phyloP scores from a whole-genome alignment of 176 grass and related monocot species.

The Zoysia japonica region DNA sequence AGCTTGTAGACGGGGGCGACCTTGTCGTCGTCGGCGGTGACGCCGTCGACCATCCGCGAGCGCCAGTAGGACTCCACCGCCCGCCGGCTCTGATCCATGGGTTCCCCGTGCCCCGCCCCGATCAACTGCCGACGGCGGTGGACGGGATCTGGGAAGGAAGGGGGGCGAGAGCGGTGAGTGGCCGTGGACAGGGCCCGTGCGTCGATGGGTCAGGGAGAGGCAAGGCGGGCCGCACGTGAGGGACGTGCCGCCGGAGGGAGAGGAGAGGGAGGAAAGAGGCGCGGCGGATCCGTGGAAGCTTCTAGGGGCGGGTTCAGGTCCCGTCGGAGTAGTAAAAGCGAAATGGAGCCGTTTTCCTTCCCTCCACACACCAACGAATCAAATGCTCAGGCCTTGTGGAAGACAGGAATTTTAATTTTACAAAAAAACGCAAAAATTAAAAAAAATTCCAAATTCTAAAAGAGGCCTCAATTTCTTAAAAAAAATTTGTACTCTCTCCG shows the following conservation, averaged over 20 bases:
- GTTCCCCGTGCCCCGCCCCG: slow-evolving; percentile 42
- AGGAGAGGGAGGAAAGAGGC: not conserved
- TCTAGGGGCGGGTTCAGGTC: slow-evolving; percentile 27
- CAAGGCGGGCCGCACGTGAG: slow-evolving; percentile 19
- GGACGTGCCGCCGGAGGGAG: slow-evolving; percentile 38
- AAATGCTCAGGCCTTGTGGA: too few relatives aligned
- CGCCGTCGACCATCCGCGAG: slow-evolving; percentile 91
- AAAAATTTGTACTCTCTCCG: too few relatives aligned
- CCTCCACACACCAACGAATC: not conserved
- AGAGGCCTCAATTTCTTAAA: too few relatives aligned
- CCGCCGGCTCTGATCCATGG: slow-evolving; percentile 87
- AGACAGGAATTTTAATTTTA: too few relatives aligned
- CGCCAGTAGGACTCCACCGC: slow-evolving; percentile 97
- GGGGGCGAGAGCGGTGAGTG: not conserved
- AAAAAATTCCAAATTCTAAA: too few relatives aligned
- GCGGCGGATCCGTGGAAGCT: slow-evolving; percentile 41
- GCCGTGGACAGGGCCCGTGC: slow-evolving; percentile 31
- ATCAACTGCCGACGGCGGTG: too few relatives aligned
- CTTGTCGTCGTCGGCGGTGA: slow-evolving; percentile 87
- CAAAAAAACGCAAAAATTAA: too few relatives aligned
- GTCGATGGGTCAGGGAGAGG: not conserved
- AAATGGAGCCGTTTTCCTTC: slow-evolving; percentile 28
- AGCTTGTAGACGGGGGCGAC: slow-evolving; percentile 95
- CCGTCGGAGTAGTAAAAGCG: too few relatives aligned
- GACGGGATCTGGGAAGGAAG: slow-evolving; percentile 31